A percentile compares a stretch with the other conserved stretches of the same genome.
These are phyloP conservation scores for Casuarina equisetifolia DNA, from an alignment of 306 rosid species.

Conservation along the genomic window DNA sequence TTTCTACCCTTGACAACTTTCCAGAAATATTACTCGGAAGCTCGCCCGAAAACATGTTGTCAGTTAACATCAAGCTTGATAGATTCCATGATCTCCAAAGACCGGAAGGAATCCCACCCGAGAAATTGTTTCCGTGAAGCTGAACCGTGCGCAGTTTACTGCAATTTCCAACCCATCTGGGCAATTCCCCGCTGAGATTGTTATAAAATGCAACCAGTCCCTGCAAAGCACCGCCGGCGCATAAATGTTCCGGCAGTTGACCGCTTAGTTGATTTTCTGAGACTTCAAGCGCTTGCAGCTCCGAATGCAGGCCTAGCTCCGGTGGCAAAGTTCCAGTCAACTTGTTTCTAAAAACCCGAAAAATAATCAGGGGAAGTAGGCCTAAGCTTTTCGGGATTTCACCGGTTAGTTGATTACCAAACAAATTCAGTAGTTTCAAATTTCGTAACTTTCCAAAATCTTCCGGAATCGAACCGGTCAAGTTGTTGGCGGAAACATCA, in stretches of 20 bases:
- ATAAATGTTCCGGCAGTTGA: conserved; percentile 64
- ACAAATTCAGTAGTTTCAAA: conserved; percentile 43
- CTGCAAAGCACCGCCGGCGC: conserved; percentile 49
- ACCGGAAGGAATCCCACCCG: conserved; percentile 67
- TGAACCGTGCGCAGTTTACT: conserved; percentile 40
- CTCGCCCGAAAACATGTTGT: conserved; percentile 66
- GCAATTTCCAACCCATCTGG: conserved; percentile 60
- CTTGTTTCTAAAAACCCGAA: conserved; percentile 55
- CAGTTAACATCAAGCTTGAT: conserved; percentile 53
- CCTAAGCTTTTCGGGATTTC: conserved; percentile 64
- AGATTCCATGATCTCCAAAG: conserved; percentile 59
- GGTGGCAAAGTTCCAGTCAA: conserved; percentile 75
- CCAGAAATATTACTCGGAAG: conserved; percentile 53
- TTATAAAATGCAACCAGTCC: conserved; percentile 63
- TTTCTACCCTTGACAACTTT: conserved; percentile 61
- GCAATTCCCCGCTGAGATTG: conserved; percentile 55
- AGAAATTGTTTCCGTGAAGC: conserved; percentile 49
- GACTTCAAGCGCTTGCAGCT: conserved; percentile 61
- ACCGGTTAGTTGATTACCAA: conserved; percentile 52
- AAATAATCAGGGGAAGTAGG: conserved; percentile 35
- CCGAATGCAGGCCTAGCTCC: conserved; percentile 64
- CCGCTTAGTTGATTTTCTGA: conserved; percentile 60
- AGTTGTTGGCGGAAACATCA: conserved; percentile 60
- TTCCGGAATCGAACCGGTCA: conserved; percentile 61
- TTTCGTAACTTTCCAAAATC: conserved; percentile 52